Conservation (phyloP, 768 basidiomycete species). For the Coprinopsis strossmayeri region DNA sequence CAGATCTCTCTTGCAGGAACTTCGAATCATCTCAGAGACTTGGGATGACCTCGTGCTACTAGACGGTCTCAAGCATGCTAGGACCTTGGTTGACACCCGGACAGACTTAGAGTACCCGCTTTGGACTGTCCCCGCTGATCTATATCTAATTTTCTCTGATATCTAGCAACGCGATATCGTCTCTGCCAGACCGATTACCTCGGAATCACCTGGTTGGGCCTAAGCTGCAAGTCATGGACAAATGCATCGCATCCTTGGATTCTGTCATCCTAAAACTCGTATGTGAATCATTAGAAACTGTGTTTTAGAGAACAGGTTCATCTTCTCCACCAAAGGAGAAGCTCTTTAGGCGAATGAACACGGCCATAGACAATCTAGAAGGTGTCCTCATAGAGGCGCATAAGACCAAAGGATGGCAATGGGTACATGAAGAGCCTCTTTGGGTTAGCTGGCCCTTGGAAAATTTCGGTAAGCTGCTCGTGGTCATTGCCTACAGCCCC, state of each 20-base stretch:
- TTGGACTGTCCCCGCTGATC: too few species aligned
- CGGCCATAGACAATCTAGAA: conserved; percentile 60
- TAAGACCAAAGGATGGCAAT: conserved; percentile 63
- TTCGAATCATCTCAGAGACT: conserved; percentile 53
- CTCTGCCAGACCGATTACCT: conserved; percentile 51
- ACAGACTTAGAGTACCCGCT: conserved; percentile 89
- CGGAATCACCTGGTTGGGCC: conserved; percentile 54
- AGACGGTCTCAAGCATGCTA: conserved; percentile 75
- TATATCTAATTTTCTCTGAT: too few species aligned
- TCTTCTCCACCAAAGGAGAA: conserved; percentile 43
- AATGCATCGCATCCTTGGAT: conserved; percentile 53
- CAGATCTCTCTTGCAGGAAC: conserved; percentile 60
- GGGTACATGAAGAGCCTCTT: conserved; percentile 65
- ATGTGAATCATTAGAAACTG: too few species aligned
- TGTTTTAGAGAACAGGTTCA: too few species aligned
- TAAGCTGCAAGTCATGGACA: conserved; percentile 64
- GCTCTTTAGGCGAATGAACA: conserved; percentile 61
- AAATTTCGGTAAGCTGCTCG: conserved; percentile 53
- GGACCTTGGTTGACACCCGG: conserved; percentile 64
- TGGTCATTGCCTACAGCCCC: not conserved
- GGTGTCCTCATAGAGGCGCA: conserved; percentile 59
- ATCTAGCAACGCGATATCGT: conserved; percentile 57
- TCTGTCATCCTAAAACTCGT: conserved; percentile 60
- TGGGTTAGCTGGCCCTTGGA: conserved; percentile 83
- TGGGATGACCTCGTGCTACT: conserved; percentile 82